A percentile compares a stretch with the other conserved stretches of the same genome.
These are phyloP conservation scores for Abrus pulchellus DNA, from an alignment of 306 rosid genomes.

Conservation along the genomic window DNA sequence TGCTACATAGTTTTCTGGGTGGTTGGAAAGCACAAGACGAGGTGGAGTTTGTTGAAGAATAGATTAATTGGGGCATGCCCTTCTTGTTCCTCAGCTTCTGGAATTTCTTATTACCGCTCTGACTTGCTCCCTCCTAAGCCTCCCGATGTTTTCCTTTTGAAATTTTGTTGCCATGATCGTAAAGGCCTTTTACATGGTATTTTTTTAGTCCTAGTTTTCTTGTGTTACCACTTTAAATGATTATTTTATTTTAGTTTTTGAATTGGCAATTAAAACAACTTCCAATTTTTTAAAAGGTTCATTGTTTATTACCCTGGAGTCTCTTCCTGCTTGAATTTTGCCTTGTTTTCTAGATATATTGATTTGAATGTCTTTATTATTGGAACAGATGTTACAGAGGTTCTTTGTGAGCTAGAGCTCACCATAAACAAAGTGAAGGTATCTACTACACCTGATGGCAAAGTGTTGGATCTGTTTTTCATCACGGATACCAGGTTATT, in stretches of 20 bases:
- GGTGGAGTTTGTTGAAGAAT: constrained; percentile 85
- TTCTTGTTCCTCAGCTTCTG: constrained; percentile 85
- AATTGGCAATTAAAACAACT: not conserved
- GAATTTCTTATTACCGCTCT: constrained; percentile 67
- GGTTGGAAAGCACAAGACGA: constrained; percentile 69
- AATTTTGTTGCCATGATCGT: constrained; percentile 79
- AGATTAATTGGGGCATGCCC: constrained; percentile 87
- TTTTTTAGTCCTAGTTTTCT: not conserved
- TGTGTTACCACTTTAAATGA: no score
- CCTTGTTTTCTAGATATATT: constrained; percentile 3
- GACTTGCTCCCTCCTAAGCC: constrained; percentile 72
- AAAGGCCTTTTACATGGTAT: constrained; percentile 95
- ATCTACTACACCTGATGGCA: constrained; percentile 95
- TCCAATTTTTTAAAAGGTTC: not conserved
- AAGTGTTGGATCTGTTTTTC: constrained; percentile 91
- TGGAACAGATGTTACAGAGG: constrained; percentile 81
- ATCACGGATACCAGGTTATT: constrained; percentile 85
- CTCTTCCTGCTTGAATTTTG: constrained; percentile 7
- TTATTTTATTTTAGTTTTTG: not conserved
- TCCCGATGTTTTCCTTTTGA: constrained; percentile 79
- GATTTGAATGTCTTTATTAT: constrained; percentile 25
- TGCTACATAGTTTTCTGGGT: constrained; percentile 98
- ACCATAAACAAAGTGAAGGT: constrained; percentile 91
- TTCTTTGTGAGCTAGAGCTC: constrained; percentile 90
- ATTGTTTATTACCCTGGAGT: not conserved